A percentile compares a stretch with the other conserved stretches of the same genome.
These are phyloP conservation scores for Penicillium oxalicum DNA, from an alignment of 2,329 filamentous ascomycete species.

Conservation along the genomic window DNA sequence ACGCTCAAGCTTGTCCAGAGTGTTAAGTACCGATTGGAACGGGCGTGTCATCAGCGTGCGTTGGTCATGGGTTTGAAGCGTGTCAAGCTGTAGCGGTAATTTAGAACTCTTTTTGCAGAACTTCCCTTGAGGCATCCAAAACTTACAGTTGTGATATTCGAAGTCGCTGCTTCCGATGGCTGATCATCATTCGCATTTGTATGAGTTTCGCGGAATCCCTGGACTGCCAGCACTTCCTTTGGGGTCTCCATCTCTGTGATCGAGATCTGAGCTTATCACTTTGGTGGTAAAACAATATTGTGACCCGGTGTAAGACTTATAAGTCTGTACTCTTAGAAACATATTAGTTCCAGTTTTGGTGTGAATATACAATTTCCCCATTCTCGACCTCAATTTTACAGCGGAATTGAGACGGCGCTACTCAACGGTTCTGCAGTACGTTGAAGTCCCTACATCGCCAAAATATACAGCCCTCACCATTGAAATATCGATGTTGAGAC, in stretches of 20 bases:
- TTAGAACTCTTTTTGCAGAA: neutral
- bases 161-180: neutral
- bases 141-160: neutral
- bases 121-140: neutral
- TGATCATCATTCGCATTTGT: neutral
- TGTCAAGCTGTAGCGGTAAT: neutral
- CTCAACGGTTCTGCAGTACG: neutral
- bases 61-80: neutral
- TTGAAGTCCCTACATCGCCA: neutral
- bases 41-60: neutral
- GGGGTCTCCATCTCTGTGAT: neutral
- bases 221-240: neutral
- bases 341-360: neutral
- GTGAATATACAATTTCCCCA: neutral
- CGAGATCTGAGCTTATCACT: neutral
- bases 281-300: neutral
- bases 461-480: neutral
- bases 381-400: neutral
- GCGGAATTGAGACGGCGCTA: neutral
- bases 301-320: neutral
- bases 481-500: too few relatives aligned
- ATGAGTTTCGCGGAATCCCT: neutral
- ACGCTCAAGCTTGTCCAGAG: neutral
- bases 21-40: neutral
- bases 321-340: neutral